phyloP scores from a whole-genome alignment of 23 red algal genomes.

The Cyanidium caldarium region DNA sequence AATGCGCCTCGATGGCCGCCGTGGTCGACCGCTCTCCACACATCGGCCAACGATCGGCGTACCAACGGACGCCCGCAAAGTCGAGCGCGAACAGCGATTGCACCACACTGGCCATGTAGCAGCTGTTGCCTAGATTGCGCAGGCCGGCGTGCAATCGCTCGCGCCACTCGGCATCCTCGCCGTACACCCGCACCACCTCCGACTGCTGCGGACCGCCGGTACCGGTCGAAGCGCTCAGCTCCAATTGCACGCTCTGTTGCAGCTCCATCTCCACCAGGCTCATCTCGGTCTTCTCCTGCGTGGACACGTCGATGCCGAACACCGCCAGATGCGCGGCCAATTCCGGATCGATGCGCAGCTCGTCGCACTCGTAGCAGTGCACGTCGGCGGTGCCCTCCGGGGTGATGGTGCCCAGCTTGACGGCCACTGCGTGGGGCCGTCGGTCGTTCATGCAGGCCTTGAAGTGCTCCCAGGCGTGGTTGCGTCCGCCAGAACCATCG shows the following conservation, averaged over 20 bases:
- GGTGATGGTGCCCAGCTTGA: conserved; percentile 96
- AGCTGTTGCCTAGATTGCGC: conserved; percentile 83
- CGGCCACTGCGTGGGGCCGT: conserved; percentile 67
- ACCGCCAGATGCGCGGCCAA: conserved; percentile 51
- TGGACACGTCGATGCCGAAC: conserved; percentile 72
- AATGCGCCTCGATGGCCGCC: background rate
- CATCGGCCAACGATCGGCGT: too few relatives aligned
- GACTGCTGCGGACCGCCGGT: conserved; percentile 21
- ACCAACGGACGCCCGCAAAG: background rate
- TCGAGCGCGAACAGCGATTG: conserved; percentile 33
- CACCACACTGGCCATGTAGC: conserved; percentile 83
- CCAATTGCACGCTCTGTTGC: conserved; percentile 36
- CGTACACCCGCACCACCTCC: conserved; percentile 32
- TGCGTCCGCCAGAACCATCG: conserved; percentile 51
- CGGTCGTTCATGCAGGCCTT: conserved; percentile 11
- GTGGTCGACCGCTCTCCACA: background rate
- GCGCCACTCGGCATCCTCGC: conserved; percentile 33
- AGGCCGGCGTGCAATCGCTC: conserved; percentile 36
- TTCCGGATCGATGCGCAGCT: conserved; percentile 66
- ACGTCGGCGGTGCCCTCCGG: conserved; percentile 71
- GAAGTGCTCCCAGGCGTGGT: conserved; percentile 51
- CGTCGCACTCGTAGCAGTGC: conserved; percentile 72
- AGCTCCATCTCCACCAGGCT: conserved; percentile 77
- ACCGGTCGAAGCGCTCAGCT: conserved; percentile 25
- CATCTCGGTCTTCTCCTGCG: conserved; percentile 62